phyloP scores from a whole-genome alignment of 768 basidiomycete genomes.

The Trametes sanguinea region DNA sequence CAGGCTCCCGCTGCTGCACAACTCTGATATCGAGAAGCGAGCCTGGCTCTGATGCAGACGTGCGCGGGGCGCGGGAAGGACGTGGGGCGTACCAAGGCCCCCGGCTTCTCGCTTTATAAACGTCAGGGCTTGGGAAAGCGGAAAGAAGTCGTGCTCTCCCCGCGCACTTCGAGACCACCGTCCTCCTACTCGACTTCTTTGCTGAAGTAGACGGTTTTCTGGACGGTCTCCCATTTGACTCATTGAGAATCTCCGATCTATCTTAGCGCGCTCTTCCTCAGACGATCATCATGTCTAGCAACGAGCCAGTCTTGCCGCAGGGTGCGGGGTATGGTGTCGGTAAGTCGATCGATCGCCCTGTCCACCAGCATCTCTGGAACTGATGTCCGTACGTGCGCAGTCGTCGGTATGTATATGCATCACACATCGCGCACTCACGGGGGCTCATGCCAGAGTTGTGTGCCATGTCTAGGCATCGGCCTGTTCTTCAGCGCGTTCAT shows the following conservation, averaged over 20 bases:
- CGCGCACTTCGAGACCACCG: neutral
- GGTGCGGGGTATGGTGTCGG: slow-evolving; percentile 87
- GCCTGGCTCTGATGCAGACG: neutral
- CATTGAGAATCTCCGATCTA: neutral
- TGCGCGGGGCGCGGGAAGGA: neutral
- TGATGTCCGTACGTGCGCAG: slow-evolving; percentile 32
- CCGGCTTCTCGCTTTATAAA: neutral
- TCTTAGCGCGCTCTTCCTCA: no score
- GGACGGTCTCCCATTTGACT: neutral
- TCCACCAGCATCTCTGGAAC: neutral
- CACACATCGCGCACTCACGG: neutral
- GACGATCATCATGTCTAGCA: slow-evolving; percentile 22
- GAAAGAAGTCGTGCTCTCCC: neutral
- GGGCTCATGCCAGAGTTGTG: neutral
- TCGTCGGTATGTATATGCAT: slow-evolving; percentile 45
- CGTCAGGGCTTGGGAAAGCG: neutral
- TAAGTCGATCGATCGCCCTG: slow-evolving; percentile 26
- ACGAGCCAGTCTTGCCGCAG: slow-evolving; percentile 60
- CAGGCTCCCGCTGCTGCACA: neutral
- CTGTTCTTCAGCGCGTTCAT: slow-evolving; percentile 86
- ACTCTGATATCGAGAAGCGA: neutral
- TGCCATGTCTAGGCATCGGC: slow-evolving; percentile 67
- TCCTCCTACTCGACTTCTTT: slow-evolving; percentile 4
- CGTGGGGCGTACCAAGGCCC: neutral
- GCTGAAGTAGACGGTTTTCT: slow-evolving; percentile 1